These are phyloP conservation scores for Austroboletus niveus DNA, from an alignment of 1,284 basidiomycete genomes.

Conservation along the genomic window DNA sequence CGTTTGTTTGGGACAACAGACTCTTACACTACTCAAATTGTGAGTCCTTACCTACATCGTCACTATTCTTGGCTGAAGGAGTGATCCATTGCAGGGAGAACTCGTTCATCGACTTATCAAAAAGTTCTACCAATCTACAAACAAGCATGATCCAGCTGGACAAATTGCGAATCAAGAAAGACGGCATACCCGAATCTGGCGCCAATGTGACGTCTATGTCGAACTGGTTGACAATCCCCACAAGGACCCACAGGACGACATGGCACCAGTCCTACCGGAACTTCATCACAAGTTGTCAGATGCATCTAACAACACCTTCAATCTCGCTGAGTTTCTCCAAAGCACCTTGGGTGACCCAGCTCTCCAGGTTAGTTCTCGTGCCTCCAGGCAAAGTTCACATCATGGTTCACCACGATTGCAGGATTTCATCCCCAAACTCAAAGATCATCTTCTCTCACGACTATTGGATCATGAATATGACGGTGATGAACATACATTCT, in stretches of 20 bases:
- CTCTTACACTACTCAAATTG: constrained; percentile 13
- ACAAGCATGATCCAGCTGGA: constrained; percentile 5
- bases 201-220: neutral
- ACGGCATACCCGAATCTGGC: neutral
- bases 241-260: no score
- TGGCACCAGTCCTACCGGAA: neutral
- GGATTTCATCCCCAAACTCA: neutral
- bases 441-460: neutral
- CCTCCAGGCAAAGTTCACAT: no score
- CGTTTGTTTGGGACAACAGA: constrained; percentile 19
- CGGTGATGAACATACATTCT: constrained; percentile 2
- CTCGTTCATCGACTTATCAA: constrained; percentile 11
- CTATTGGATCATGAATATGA: neutral
- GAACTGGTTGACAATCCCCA: no score
- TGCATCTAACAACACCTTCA: constrained; percentile 2
- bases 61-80: no score
- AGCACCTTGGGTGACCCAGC: constrained; percentile 9
- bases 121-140: constrained; percentile 9
- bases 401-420: no score
- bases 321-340: constrained; percentile 5
- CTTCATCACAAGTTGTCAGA: constrained; percentile 5
- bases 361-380: constrained; percentile 3
- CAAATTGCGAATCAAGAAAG: constrained; percentile 14
- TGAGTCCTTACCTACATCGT: neutral
- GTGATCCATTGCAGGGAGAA: constrained; percentile 9